Conservation (phyloP, 2,329 filamentous ascomycete genomes). For the Fusarium phyllophilum region DNA sequence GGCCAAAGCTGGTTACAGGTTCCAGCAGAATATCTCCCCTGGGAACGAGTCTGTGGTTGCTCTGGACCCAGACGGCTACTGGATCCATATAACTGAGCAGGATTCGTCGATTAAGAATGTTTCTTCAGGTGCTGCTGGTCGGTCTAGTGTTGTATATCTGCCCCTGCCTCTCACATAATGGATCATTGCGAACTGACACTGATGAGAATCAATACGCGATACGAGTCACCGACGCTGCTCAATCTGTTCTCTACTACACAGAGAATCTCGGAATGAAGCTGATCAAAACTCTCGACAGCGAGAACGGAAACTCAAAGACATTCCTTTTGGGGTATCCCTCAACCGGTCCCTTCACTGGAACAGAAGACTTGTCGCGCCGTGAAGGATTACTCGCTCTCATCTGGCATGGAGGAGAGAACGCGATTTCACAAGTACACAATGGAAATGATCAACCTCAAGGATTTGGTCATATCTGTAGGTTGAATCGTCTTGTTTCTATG, state of each 20-base stretch:
- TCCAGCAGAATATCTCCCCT: background rate
- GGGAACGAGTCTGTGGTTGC: background rate
- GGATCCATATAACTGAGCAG: background rate
- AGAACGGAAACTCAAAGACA: background rate
- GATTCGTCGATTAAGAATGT: accelerated
- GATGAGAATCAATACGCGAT: background rate
- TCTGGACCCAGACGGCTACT: background rate
- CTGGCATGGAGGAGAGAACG: background rate
- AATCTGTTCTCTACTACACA: background rate
- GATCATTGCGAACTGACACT: background rate
- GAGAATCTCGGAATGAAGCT: background rate
- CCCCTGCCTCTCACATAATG: background rate
- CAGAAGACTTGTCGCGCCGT: background rate
- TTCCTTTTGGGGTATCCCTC: background rate
- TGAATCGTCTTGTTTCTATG: background rate
- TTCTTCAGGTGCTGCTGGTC: accelerated
- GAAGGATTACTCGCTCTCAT: background rate
- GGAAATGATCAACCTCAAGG: background rate
- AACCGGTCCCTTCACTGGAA: background rate
- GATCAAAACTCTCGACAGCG: background rate
- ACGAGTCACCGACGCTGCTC: background rate
- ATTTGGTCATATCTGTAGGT: background rate
- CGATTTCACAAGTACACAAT: background rate
- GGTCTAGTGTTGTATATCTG: background rate
- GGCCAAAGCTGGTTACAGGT: background rate